These are phyloP conservation scores for Pulveroboletus sp. DNA, from an alignment of 768 basidiomycete species.

Conservation along the genomic window DNA sequence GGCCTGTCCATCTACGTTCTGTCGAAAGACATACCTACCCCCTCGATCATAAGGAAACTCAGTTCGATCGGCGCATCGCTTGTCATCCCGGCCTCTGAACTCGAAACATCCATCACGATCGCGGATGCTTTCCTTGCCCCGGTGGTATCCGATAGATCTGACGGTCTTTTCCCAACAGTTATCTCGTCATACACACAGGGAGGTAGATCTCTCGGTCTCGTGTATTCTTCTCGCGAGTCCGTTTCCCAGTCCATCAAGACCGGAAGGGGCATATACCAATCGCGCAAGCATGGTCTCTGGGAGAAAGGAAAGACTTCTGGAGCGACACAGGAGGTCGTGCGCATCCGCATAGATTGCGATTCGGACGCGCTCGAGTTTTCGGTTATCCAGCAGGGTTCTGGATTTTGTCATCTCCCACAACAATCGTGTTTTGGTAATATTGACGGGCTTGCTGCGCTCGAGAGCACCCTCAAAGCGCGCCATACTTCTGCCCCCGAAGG, in stretches of 20 bases:
- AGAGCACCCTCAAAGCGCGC: slow-evolving; percentile 72
- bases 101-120: slow-evolving; percentile 64
- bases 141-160: slow-evolving; percentile 80
- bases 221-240: slow-evolving; percentile 90
- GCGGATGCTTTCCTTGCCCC: slow-evolving; percentile 85
- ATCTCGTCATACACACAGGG: slow-evolving; percentile 69
- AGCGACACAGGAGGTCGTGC: slow-evolving; percentile 82
- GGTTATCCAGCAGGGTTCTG: slow-evolving; percentile 84
- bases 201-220: slow-evolving; percentile 82
- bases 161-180: slow-evolving; percentile 91
- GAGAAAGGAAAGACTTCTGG: slow-evolving; percentile 96
- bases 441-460: slow-evolving; percentile 77
- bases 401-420: slow-evolving; percentile 91
- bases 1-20: slow-evolving; percentile 64
- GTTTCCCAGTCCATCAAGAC: slow-evolving; percentile 83
- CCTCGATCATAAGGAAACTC: slow-evolving; percentile 59
- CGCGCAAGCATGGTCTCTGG: slow-evolving; percentile 95
- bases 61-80: slow-evolving; percentile 56
- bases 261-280: slow-evolving; percentile 94
- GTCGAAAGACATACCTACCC: slow-evolving; percentile 51
- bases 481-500: slow-evolving; percentile 78
- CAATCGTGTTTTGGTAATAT: slow-evolving; percentile 86
- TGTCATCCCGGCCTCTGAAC: slow-evolving; percentile 69
- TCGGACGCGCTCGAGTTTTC: slow-evolving; percentile 88
- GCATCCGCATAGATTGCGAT: slow-evolving; percentile 89